Evolutionary conservation across 1,139 yeast genomes (phyloP).

Genomic region (Diutina neorugosa): DNA sequence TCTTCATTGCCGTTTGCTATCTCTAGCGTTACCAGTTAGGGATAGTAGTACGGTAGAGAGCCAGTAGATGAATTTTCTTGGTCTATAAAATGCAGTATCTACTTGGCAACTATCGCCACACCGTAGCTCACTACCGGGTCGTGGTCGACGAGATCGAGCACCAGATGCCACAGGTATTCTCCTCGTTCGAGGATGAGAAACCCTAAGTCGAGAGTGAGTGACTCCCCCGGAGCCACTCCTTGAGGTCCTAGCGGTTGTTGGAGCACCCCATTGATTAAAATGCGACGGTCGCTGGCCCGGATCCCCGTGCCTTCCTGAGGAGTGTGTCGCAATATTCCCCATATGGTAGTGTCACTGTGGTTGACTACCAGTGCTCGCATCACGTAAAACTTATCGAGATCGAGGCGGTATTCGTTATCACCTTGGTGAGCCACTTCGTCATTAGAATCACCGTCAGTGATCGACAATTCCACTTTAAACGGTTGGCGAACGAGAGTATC

Average conservation of each 20-base stretch:
- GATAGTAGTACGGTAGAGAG: no score
- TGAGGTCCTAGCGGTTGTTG: constrained; percentile 37
- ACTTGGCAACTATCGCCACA: neutral
- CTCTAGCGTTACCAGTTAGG: no score
- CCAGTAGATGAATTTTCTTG: no score
- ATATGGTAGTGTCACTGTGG: constrained; percentile 22
- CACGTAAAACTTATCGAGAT: constrained; percentile 37
- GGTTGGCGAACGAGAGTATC: constrained; percentile 36
- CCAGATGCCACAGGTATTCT: constrained; percentile 56
- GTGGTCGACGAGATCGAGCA: neutral
- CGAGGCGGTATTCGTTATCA: constrained; percentile 17
- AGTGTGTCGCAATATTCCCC: constrained; percentile 55
- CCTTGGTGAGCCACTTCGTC: constrained; percentile 1
- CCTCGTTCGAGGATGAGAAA: constrained; percentile 58
- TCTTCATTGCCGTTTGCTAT: no score
- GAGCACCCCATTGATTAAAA: constrained; percentile 51
- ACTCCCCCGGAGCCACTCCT: constrained; percentile 30
- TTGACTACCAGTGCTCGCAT: constrained; percentile 35
- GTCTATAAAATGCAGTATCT: neutral
- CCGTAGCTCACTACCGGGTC: neutral
- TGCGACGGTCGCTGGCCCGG: constrained; percentile 33
- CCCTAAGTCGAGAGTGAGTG: constrained; percentile 32
- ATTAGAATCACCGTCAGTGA: constrained; percentile 8
- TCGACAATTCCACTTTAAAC: constrained; percentile 24
- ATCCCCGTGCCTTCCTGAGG: constrained; percentile 30